A percentile compares a stretch with the other conserved stretches of the same genome.
phyloP scores from a whole-genome alignment of 805 yeast genomes.

The Yarrowia sp. region DNA sequence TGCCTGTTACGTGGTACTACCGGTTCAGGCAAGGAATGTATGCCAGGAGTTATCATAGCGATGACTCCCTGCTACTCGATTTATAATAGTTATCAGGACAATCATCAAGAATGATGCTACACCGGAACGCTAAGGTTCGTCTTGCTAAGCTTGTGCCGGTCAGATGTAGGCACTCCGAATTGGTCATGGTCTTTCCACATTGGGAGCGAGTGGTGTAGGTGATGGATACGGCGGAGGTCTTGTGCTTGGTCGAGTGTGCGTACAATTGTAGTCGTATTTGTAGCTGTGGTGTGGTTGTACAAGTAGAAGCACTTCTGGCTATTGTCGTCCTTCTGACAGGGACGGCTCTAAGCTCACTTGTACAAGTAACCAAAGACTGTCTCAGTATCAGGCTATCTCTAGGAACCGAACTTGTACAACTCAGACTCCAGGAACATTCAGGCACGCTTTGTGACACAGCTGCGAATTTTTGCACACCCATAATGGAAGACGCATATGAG shows the following conservation, averaged over 20 bases:
- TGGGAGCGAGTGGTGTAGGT: neutral
- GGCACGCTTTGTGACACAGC: neutral
- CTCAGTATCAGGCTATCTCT: neutral
- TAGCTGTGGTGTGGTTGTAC: too few relatives aligned
- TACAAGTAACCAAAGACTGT: neutral
- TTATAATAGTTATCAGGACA: too few relatives aligned
- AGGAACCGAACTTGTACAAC: neutral
- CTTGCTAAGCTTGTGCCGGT: neutral
- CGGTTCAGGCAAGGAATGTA: neutral
- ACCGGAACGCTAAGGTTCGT: neutral
- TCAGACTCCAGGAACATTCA: constrained; percentile 19
- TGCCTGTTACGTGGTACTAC: too few relatives aligned
- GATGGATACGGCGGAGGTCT: neutral
- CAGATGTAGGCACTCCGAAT: neutral
- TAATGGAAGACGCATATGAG: neutral
- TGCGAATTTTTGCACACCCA: neutral
- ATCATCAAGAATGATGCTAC: too few relatives aligned
- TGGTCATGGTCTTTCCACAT: constrained; percentile 3
- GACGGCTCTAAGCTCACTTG: too few relatives aligned
- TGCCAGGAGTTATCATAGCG: neutral
- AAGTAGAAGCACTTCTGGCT: too few relatives aligned
- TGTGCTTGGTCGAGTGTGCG: too few relatives aligned
- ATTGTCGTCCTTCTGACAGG: too few relatives aligned
- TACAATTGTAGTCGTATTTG: too few relatives aligned
- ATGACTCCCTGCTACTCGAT: too few relatives aligned